Evolutionary conservation across 176 grass and related monocot genomes (phyloP).

Genomic region (Aegilops speltoides): DNA sequence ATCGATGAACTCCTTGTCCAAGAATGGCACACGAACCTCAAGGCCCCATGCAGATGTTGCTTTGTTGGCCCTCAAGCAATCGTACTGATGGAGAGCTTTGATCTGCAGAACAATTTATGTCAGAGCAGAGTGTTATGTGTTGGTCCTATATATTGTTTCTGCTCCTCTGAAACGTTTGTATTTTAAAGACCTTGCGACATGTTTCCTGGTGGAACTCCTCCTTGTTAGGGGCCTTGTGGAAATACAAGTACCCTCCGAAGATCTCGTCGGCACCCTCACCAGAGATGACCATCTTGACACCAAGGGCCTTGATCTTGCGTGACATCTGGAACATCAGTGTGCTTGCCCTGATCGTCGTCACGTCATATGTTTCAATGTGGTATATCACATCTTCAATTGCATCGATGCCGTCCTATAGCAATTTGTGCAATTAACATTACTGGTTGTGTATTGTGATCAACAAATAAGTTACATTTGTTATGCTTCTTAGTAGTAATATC

Average conservation of each 20-base stretch:
- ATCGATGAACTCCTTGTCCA: constrained; percentile 86
- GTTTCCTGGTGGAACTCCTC: not conserved
- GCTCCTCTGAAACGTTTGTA: not conserved
- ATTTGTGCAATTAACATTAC: constrained; percentile 5
- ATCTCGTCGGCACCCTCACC: not conserved
- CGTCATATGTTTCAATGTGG: not conserved
- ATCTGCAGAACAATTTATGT: constrained; percentile 39
- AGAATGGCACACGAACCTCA: constrained; percentile 74
- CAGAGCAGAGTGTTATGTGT: not conserved
- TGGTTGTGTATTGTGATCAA: not conserved
- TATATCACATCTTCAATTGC: not conserved
- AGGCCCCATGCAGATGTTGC: constrained; percentile 84
- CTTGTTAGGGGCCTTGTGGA: not conserved
- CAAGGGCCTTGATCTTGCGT: not conserved
- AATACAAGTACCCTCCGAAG: not conserved
- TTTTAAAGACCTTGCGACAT: not conserved
- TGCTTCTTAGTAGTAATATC: not conserved
- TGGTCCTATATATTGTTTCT: not conserved
- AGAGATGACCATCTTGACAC: not conserved
- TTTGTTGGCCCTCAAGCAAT: constrained; percentile 89
- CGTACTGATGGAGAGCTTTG: constrained; percentile 84
- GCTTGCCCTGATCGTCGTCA: not conserved
- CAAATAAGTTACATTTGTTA: not conserved
- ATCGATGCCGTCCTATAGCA: not conserved
- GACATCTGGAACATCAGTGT: not conserved